phyloP scores from a whole-genome alignment of 192 early-diverging fungal species.

The Coemansia sp. region DNA sequence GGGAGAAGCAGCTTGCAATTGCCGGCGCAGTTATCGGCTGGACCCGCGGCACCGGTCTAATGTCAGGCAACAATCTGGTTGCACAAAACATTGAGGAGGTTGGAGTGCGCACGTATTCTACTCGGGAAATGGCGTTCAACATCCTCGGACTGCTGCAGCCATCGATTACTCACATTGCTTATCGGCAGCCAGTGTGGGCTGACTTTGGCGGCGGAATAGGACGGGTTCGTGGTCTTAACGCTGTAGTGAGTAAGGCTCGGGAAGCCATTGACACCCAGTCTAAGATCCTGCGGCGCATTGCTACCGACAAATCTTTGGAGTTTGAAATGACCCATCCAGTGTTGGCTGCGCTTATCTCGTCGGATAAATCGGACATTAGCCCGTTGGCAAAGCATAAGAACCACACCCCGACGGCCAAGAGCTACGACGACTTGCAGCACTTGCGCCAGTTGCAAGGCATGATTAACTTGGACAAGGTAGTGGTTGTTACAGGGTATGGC shows the following conservation, averaged over 20 bases:
- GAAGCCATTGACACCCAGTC: constrained; percentile 3
- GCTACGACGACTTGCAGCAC: constrained; percentile 66
- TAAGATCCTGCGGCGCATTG: background rate
- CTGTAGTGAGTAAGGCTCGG: background rate
- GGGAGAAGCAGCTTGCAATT: constrained; percentile 84
- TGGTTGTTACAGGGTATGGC: constrained; percentile 88
- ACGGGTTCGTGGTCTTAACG: constrained; percentile 53
- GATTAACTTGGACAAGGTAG: constrained; percentile 63
- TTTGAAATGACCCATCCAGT: background rate
- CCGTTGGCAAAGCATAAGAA: constrained; percentile 89
- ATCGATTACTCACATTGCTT: constrained; percentile 67
- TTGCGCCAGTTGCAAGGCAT: constrained; percentile 56
- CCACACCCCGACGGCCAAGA: constrained; percentile 73
- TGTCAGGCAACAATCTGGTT: constrained; percentile 85
- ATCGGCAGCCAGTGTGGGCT: constrained; percentile 80
- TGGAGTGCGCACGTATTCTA: constrained; percentile 86
- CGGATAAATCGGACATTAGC: constrained; percentile 10
- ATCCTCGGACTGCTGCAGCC: constrained; percentile 86
- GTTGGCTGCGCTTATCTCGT: background rate
- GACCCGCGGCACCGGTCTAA: constrained; percentile 93
- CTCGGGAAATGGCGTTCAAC: constrained; percentile 92
- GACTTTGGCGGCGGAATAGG: constrained; percentile 85
- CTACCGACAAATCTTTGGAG: background rate
- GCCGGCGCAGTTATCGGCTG: constrained; percentile 52
- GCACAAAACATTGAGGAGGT: constrained; percentile 79